phyloP scores from a whole-genome alignment of 1,284 basidiomycete genomes.

The Baeospora myosura region DNA sequence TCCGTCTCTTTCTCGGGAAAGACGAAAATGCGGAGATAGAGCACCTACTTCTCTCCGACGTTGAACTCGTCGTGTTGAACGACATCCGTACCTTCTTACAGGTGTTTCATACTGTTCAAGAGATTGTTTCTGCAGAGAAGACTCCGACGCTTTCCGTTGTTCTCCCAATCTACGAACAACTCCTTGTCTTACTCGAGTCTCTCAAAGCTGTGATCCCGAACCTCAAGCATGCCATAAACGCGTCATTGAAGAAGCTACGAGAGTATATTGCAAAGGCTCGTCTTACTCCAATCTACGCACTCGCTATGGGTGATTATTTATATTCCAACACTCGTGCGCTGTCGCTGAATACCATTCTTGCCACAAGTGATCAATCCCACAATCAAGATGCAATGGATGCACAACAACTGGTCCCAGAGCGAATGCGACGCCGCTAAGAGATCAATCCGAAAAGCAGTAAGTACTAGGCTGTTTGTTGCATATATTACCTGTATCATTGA shows the following conservation, averaged over 20 bases:
- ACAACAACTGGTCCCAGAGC: slow-evolving; percentile 13
- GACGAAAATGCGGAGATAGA: slow-evolving; percentile 4
- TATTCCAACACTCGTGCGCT: slow-evolving; percentile 1
- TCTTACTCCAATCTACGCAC: slow-evolving; percentile 21
- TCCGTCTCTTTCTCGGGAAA: background rate
- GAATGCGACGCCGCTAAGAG: slow-evolving; percentile 9
- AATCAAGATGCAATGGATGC: slow-evolving; percentile 18
- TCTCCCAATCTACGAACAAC: slow-evolving; percentile 16
- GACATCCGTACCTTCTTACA: slow-evolving; percentile 17
- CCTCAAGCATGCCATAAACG: slow-evolving; percentile 15
- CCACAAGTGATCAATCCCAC: slow-evolving; percentile 19
- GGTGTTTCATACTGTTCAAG: slow-evolving; percentile 17
- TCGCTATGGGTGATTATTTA: slow-evolving; percentile 27
- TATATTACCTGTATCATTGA: background rate
- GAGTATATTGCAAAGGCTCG: slow-evolving; percentile 23
- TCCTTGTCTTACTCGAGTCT: slow-evolving; percentile 9
- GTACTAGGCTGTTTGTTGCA: too few species aligned
- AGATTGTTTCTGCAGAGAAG: slow-evolving; percentile 18
- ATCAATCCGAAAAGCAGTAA: slow-evolving; percentile 11
- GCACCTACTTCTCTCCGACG: background rate
- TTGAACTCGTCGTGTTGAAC: slow-evolving; percentile 11
- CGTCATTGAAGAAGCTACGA: slow-evolving; percentile 21
- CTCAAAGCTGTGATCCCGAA: slow-evolving; percentile 9
- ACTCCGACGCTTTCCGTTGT: slow-evolving; percentile 19
- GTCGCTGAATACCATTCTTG: background rate